Conservation (phyloP, 1,284 basidiomycete species). For the Pseudozyma thailandica region DNA sequence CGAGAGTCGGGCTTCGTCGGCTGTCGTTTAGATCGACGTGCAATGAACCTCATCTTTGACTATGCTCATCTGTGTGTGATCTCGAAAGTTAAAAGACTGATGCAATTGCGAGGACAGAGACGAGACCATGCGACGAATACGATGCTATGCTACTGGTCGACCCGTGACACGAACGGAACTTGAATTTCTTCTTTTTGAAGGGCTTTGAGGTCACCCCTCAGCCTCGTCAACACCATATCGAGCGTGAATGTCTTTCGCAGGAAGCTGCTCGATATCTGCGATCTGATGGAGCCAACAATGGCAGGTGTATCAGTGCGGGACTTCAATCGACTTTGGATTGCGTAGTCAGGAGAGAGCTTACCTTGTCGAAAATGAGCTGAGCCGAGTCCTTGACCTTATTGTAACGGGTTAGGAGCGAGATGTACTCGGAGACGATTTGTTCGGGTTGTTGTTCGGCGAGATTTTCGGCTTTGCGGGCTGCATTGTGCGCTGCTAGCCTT, state of each 20-base stretch:
- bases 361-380: constrained; percentile 39
- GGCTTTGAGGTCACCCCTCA: neutral
- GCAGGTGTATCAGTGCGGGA: neutral
- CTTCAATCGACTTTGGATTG: too few species aligned
- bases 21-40: constrained; percentile 20
- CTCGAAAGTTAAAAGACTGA: neutral
- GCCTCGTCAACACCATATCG: constrained; percentile 26
- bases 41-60: neutral
- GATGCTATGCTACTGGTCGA: too few species aligned
- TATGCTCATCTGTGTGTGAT: neutral
- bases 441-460: constrained; percentile 22
- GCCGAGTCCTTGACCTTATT: constrained; percentile 44
- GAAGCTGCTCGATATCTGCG: constrained; percentile 40
- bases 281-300: constrained; percentile 10
- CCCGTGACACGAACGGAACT: too few species aligned
- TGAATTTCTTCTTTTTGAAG: too few species aligned
- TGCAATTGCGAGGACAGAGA: neutral
- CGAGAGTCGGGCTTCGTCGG: constrained; percentile 18
- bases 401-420: constrained; percentile 32
- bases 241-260: constrained; percentile 25
- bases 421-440: constrained; percentile 34
- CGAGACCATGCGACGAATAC: neutral
- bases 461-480: constrained; percentile 3
- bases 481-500: constrained; percentile 25
- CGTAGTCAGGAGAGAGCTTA: constrained; percentile 2